phyloP scores from a whole-genome alignment of 1,284 basidiomycete species.

The Naganishia liquefaciens region DNA sequence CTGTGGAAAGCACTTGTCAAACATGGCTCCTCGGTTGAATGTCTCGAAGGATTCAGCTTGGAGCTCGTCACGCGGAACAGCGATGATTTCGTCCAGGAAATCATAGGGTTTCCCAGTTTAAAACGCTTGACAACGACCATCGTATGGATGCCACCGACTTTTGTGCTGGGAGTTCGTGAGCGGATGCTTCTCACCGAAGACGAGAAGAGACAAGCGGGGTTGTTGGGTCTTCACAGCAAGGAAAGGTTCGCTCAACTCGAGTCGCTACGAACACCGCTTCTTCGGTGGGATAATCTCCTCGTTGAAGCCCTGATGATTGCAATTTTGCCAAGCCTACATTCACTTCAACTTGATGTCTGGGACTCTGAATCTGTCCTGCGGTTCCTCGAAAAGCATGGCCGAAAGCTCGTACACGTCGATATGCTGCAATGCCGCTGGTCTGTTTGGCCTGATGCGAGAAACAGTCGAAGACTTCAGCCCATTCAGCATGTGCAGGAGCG shows the following conservation, averaged over 20 bases:
- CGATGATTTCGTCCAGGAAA: slow-evolving; percentile 6
- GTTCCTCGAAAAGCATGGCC: slow-evolving; percentile 12
- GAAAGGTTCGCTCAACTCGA: slow-evolving; percentile 8
- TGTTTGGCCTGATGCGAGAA: background rate
- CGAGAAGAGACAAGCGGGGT: slow-evolving; percentile 6
- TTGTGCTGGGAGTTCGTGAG: slow-evolving; percentile 8
- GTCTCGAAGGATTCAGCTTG: slow-evolving; percentile 16
- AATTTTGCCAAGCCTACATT: slow-evolving; percentile 3
- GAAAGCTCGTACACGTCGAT: slow-evolving; percentile 13
- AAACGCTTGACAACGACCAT: slow-evolving; percentile 13
- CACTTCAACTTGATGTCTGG: slow-evolving; percentile 15
- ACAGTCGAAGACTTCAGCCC: background rate
- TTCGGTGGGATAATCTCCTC: slow-evolving; percentile 24
- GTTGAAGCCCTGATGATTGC: slow-evolving; percentile 22
- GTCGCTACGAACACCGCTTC: slow-evolving; percentile 10
- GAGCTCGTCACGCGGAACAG: background rate
- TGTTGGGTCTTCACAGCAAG: background rate
- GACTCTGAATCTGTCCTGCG: slow-evolving; percentile 17
- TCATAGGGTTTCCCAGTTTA: background rate
- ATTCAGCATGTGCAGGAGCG: background rate
- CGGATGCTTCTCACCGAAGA: slow-evolving; percentile 10
- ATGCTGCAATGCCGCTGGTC: slow-evolving; percentile 21
- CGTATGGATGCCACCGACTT: slow-evolving; percentile 20
- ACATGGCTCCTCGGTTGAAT: background rate
- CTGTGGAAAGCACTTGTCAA: slow-evolving; percentile 8